phyloP scores from a whole-genome alignment of 2,329 filamentous ascomycete genomes.

The Arthrobotrys iridis region DNA sequence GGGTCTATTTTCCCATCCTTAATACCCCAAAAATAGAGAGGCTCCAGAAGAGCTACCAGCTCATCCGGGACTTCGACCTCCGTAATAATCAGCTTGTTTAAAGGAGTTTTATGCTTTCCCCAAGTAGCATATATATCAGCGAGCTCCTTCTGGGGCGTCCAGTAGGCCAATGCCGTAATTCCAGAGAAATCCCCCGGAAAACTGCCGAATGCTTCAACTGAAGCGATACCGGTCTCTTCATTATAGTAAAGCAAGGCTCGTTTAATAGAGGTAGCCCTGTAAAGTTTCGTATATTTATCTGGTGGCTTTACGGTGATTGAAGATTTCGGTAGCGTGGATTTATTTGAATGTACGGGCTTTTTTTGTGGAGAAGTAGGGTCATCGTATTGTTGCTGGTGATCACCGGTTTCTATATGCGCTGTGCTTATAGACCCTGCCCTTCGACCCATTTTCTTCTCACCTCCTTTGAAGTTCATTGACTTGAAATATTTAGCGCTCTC shows the following conservation, averaged over 20 bases:
- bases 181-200: slow-evolving; percentile 3
- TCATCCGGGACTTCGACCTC: neutral
- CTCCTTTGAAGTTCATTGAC: neutral
- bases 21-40: neutral
- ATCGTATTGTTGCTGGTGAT: neutral
- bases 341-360: too few species aligned
- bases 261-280: neutral
- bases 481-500: neutral
- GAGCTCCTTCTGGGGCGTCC: slow-evolving; percentile 17
- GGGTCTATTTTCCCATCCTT: neutral
- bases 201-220: neutral
- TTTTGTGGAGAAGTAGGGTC: too few species aligned
- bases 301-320: too few species aligned
- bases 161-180: neutral
- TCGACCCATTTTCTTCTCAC: neutral
- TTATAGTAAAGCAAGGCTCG: neutral
- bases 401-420: too few species aligned
- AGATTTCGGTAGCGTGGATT: too few species aligned
- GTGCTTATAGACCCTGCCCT: neutral
- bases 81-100: neutral
- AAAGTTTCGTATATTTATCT: neutral
- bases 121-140: slow-evolving; percentile 2
- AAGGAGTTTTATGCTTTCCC: neutral
- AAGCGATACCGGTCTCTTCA: neutral
- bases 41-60: neutral